These are phyloP conservation scores for Pulveroboletus sp. DNA, from an alignment of 768 basidiomycete species.

Conservation along the genomic window DNA sequence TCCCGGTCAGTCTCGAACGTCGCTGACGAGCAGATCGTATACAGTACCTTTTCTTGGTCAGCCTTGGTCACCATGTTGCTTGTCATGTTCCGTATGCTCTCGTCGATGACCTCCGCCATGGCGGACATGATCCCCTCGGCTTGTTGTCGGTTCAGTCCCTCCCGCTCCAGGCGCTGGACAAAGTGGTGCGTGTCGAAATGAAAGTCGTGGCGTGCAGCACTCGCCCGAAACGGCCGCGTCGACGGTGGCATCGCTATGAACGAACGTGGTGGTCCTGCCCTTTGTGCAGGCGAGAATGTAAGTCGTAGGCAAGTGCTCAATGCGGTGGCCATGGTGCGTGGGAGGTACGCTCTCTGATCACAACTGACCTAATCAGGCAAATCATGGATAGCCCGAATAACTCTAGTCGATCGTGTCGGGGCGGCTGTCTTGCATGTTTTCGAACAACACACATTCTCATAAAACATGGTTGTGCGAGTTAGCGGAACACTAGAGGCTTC, in stretches of 20 bases:
- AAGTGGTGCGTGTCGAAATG: slow-evolving; percentile 97
- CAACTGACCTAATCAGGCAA: neutral
- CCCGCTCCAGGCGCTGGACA: slow-evolving; percentile 82
- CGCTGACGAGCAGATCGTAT: neutral
- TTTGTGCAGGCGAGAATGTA: neutral
- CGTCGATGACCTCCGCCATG: slow-evolving; percentile 95
- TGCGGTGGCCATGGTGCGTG: slow-evolving; percentile 20
- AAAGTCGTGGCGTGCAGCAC: slow-evolving; percentile 40
- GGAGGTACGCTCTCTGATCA: slow-evolving; percentile 1
- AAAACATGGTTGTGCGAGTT: too few species aligned
- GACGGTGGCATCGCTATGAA: neutral
- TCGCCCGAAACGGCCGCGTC: slow-evolving; percentile 28
- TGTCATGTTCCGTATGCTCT: slow-evolving; percentile 94
- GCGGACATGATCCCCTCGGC: slow-evolving; percentile 97
- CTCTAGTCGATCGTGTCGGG: too few species aligned
- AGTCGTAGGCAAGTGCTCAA: slow-evolving; percentile 7
- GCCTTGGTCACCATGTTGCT: slow-evolving; percentile 94
- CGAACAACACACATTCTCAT: too few species aligned
- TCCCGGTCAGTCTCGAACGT: slow-evolving; percentile 2
- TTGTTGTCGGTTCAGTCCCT: slow-evolving; percentile 85
- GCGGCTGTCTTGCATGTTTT: too few species aligned
- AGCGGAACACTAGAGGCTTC: too few species aligned
- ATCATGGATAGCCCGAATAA: too few species aligned
- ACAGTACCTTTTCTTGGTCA: slow-evolving; percentile 90
- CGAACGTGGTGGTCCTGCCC: slow-evolving; percentile 4